Base-by-base conservation (phyloP, 805 yeast genomes). In the Saccharomycopsis fibuligera region DNA sequence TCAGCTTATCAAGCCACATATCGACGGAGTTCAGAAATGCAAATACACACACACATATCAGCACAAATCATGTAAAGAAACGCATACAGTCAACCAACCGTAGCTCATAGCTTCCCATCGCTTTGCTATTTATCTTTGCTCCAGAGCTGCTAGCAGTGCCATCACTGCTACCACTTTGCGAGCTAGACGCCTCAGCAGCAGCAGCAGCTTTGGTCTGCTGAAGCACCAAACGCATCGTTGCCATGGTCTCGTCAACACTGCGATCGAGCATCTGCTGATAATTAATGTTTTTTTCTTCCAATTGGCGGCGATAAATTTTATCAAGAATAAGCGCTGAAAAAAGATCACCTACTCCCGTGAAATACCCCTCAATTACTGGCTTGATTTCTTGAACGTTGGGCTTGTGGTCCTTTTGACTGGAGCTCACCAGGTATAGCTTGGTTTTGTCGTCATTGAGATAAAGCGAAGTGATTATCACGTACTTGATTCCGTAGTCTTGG, bases 331-430 rank as follows among this genome's bases (percentile, higher is more conserved):
- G 63, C 0, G 96, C 91, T 0, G 96, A 82, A 58, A 91, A 90
- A 37, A 90, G 65, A 59, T 90, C 98, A 5, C 98, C 98, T 0
- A 93, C 96, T 1, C 98, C 98, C 0, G 96, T 87, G 66, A 90
- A 91, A 62, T 91, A 88, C 4, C 91, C 81, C 47, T 82, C 78
- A 37, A 87, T 75, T 31, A 72, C 68, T 2, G 86, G 83, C n/a
- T 25, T 43, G 9, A 45, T 51, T 22, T 27, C 45, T 8, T 38
- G 41, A 17, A 50, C 5, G n/a, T 35, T 35, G 30, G 33, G 47
- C 8, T 46, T 24, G 16, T 33, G 19, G 2, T 41, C 24, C n/a
- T n/a, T n/a, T n/a, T n/a, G n/a, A 9, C 57, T 45, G 1, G 63
- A 59, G 4, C 57, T 48, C 5, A 54, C 58, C 2, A 57, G 53